phyloP scores from a whole-genome alignment of 345 rosid species.

The Citrus unshiu region DNA sequence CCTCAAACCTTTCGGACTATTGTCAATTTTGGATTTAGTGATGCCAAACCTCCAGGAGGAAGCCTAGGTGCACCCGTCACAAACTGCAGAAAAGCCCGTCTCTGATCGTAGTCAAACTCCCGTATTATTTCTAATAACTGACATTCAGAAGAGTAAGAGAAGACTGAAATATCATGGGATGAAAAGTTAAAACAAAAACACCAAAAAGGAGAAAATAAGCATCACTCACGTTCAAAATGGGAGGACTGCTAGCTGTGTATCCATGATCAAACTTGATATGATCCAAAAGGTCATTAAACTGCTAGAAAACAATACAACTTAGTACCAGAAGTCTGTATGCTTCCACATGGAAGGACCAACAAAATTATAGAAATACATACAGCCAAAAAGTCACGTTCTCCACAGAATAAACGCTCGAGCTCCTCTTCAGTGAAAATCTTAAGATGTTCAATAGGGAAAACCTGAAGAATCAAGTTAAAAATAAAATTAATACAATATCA shows the following conservation, averaged over 20 bases:
- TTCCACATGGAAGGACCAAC: neutral
- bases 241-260: conserved; percentile 96
- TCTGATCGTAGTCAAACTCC: conserved; percentile 59
- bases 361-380: conserved; percentile 38
- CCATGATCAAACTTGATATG: conserved; percentile 97
- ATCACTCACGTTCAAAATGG: conserved; percentile 55
- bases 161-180: conserved; percentile 10
- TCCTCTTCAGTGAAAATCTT: conserved; percentile 78
- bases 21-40: conserved; percentile 85
- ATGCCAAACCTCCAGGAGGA: conserved; percentile 91
- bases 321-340: neutral
- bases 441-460: conserved; percentile 70
- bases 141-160: conserved; percentile 11
- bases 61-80: conserved; percentile 95
- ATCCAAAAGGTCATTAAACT: conserved; percentile 77
- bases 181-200: neutral
- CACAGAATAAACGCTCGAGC: conserved; percentile 79
- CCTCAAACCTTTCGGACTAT: conserved; percentile 79
- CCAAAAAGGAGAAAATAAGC: neutral
- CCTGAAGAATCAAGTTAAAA: conserved; percentile 41
- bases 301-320: conserved; percentile 19
- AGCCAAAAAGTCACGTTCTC: conserved; percentile 68
- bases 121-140: conserved; percentile 79
- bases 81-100: conserved; percentile 84
- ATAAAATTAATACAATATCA: neutral